Conservation (phyloP, 805 yeast species). For the Saccharomycopsis schoenii region DNA sequence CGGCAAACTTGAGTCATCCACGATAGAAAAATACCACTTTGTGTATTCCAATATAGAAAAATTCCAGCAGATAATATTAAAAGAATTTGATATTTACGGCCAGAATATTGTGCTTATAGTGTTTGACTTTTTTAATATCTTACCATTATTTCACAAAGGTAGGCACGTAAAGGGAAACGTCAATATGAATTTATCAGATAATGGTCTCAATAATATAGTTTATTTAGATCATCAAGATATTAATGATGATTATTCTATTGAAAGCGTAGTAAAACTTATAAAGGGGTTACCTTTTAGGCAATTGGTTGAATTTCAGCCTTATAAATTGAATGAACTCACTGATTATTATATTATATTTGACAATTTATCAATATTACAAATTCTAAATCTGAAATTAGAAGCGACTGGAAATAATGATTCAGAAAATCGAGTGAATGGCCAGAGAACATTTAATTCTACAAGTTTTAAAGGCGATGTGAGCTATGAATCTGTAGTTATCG, state of each 20-base stretch:
- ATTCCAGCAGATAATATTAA: background rate
- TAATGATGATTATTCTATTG: background rate
- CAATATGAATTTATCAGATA: background rate
- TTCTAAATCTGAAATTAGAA: background rate
- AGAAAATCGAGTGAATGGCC: background rate
- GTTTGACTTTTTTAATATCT: background rate
- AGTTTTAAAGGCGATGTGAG: background rate
- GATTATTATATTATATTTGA: background rate
- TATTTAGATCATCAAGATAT: background rate
- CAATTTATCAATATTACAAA: background rate
- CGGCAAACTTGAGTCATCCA: background rate
- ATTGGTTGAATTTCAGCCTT: background rate
- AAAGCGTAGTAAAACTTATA: background rate
- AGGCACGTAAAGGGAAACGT: background rate
- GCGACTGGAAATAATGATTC: background rate
- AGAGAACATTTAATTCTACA: background rate
- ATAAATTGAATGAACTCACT: background rate
- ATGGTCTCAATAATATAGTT: background rate
- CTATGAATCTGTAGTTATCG: background rate
- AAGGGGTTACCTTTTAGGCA: background rate
- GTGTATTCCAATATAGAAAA: background rate
- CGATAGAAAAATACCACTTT: background rate
- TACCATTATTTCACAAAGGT: background rate
- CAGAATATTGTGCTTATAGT: background rate
- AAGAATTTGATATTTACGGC: background rate